A percentile compares a stretch with the other conserved stretches of the same genome.
Conservation (phyloP, 352 stramenopile genomes). For the Globisporangium acanthophoron region DNA sequence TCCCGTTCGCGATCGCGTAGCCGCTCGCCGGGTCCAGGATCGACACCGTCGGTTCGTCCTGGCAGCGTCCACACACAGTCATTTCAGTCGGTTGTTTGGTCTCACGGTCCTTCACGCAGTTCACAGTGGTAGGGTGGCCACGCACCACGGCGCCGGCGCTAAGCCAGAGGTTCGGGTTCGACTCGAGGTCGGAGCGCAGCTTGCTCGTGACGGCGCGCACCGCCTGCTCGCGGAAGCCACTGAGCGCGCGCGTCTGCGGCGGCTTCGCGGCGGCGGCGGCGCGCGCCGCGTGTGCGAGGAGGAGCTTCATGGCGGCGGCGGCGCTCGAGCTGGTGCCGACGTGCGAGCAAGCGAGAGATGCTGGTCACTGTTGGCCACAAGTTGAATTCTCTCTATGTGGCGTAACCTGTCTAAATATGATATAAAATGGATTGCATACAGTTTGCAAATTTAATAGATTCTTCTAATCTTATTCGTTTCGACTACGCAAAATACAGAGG, state of each 20-base stretch:
- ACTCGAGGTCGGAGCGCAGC: conserved; percentile 63
- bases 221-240: conserved; percentile 55
- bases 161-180: conserved; percentile 80
- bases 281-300: conserved; percentile 3
- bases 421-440: no score
- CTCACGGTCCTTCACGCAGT: background rate
- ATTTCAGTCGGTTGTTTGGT: background rate
- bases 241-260: conserved; percentile 23
- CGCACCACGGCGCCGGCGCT: conserved; percentile 68
- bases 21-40: conserved; percentile 67
- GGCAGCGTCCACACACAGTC: background rate
- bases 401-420: no score
- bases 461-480: no score
- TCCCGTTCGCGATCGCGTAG: conserved; percentile 39
- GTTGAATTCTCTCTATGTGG: no score
- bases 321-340: background rate
- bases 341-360: background rate
- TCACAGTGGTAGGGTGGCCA: background rate
- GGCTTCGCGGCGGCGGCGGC: background rate
- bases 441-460: no score
- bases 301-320: conserved; percentile 5
- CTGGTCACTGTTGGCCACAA: background rate
- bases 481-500: no score
- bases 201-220: conserved; percentile 55
- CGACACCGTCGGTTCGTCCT: conserved; percentile 83